These are phyloP conservation scores for Eucalyptus marginata DNA, from an alignment of 345 rosid genomes.

Conservation along the genomic window DNA sequence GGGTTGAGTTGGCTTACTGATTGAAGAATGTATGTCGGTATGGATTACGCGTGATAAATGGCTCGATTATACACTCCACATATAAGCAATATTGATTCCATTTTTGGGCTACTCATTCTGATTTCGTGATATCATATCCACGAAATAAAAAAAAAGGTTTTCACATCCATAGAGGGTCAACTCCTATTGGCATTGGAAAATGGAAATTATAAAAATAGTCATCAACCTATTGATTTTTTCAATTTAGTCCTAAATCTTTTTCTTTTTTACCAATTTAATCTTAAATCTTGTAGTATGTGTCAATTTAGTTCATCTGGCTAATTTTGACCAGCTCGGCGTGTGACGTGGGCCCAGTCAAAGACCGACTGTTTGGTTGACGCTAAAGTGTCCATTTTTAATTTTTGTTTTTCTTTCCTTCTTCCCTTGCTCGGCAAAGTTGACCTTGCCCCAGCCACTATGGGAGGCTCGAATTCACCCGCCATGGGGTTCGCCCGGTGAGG, in stretches of 20 bases:
- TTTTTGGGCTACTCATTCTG: not conserved
- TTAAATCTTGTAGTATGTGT: too few species aligned
- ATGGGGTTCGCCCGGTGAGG: rapidly evolving
- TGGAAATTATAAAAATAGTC: not conserved
- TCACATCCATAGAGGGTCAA: not conserved
- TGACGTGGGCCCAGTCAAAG: rapidly evolving
- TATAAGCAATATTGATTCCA: not conserved
- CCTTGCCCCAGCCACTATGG: too few species aligned
- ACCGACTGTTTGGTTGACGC: rapidly evolving
- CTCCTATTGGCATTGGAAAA: not conserved
- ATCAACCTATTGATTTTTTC: rapidly evolving
- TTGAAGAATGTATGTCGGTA: not conserved
- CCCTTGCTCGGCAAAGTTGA: too few species aligned
- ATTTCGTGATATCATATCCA: not conserved
- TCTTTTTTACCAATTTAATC: too few species aligned
- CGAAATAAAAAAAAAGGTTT: not conserved
- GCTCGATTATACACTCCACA: not conserved
- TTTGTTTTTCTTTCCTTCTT: too few species aligned
- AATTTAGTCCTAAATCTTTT: too few species aligned
- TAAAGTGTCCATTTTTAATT: too few species aligned
- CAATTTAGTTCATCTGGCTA: too few species aligned
- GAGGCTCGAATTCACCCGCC: too few species aligned
- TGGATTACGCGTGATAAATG: not conserved
- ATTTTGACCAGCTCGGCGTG: rapidly evolving
- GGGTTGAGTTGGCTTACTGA: not conserved